Percentiles rank a stretch among this genome's conserved stretches.
These are phyloP conservation scores for Artemisia princeps DNA, from an alignment of 140 eudicot genomes.

Conservation along the genomic window DNA sequence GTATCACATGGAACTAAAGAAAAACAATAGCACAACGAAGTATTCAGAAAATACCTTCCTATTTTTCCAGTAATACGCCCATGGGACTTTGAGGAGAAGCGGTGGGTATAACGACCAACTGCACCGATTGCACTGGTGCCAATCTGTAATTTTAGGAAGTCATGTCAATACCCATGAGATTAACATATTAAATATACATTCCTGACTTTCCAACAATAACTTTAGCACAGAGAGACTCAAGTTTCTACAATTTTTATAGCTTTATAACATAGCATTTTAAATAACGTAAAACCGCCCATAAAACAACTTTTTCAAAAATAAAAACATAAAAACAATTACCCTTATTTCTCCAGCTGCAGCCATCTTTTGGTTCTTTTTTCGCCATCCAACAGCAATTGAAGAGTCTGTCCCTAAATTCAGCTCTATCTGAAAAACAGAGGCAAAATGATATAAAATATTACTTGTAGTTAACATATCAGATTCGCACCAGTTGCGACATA, in stretches of 20 bases:
- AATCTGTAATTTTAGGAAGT: conserved; percentile 39
- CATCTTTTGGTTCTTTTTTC: conserved; percentile 66
- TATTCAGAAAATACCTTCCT: conserved; percentile 51
- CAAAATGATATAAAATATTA: conserved; percentile 7
- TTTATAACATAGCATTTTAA: conserved; percentile 1
- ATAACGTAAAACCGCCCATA: neutral
- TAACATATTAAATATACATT: neutral
- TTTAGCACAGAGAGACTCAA: conserved; percentile 3
- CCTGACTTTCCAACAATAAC: neutral
- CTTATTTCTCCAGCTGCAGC: conserved; percentile 83
- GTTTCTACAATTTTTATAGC: neutral
- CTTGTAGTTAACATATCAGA: neutral
- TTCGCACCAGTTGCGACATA: no score
- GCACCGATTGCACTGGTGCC: conserved; percentile 78
- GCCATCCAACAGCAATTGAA: conserved; percentile 88
- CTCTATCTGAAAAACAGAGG: conserved; percentile 50
- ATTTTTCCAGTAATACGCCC: conserved; percentile 77
- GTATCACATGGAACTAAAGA: neutral
- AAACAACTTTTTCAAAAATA: neutral
- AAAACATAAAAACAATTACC: conserved; percentile 34
- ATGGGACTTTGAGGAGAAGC: conserved; percentile 77
- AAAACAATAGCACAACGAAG: neutral
- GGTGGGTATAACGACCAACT: conserved; percentile 63
- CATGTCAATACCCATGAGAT: neutral
- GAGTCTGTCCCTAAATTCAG: conserved; percentile 73